Evolutionary conservation across 129 eudicot species (phyloP), one percentile per base, ranked within the genome.

Genomic region (Mikania micrantha): DNA sequence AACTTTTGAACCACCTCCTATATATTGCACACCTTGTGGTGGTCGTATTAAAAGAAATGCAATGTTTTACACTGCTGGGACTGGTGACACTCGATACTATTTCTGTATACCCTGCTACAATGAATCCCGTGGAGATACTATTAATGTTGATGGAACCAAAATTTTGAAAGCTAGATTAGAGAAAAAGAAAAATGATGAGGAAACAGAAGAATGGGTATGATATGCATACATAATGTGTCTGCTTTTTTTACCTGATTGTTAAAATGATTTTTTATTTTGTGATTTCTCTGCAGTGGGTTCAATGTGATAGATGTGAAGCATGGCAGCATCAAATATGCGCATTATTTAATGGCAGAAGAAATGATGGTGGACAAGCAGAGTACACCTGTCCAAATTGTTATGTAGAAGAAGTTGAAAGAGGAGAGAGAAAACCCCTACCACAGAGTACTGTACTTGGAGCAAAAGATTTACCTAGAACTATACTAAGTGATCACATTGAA

Each of bases 241-340:
- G 15, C 12, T 56, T 56, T 56, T 25, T 56, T 56, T 27, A 10
- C 38, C 20, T 27, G 34, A 54, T 54, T 54, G 61, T 56, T 56
- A 25, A 4, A 27, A 31, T 79, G 57, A 49, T 77, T 39, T 39
- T 66, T 5, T 24, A 35, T 2, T 32, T 78, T 64, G 69, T 54
- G 59, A 50, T 19, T 45, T 27, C 78, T 79, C 22, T 87, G 83
- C 93, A 90, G 95, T 94, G 99, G 99, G 99, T 90, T 73, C 95
- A 89, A 81, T 94, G 99, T 67, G 99, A 94, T 72, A 94, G 82
- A 67, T 94, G 99, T 87, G 99, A 90, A 79, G 97, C 97, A 25
- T 90, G 97, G 97, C 97, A 89, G 69, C 99, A 94, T 85, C 99
- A 90, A 75, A 94, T 94, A 17, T 94, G 99, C 76, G 97, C 99